A percentile compares a stretch with the other conserved stretches of the same genome.
Conservation (phyloP, 768 basidiomycete genomes). For the Tylopilus felleus region DNA sequence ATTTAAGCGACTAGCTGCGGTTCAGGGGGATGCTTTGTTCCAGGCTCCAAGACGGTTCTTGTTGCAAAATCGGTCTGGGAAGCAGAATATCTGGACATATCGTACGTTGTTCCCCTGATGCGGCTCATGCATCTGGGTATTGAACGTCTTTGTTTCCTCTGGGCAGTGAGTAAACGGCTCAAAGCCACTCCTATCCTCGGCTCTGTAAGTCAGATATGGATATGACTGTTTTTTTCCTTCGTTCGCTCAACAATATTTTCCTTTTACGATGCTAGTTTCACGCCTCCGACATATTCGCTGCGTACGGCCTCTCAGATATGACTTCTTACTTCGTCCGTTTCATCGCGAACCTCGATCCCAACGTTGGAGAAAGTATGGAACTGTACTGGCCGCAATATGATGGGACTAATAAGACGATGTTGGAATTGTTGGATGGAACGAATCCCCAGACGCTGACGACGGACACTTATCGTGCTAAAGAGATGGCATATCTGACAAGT, state of each 20-base stretch:
- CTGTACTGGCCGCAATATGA: conserved; percentile 45
- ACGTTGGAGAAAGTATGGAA: conserved; percentile 28
- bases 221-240: neutral
- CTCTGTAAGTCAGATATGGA: conserved; percentile 31
- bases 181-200: conserved; percentile 44
- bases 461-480: conserved; percentile 43
- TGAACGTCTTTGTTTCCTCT: neutral
- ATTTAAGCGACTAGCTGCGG: conserved; percentile 49
- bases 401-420: conserved; percentile 22
- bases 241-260: neutral
- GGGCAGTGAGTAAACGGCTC: conserved; percentile 43
- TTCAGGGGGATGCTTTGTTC: conserved; percentile 50
- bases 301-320: conserved; percentile 42
- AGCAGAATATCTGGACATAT: conserved; percentile 39
- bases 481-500: conserved; percentile 33
- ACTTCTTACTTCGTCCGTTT: conserved; percentile 33
- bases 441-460: conserved; percentile 34
- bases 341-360: conserved; percentile 35
- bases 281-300: conserved; percentile 39
- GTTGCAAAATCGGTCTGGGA: conserved; percentile 35
- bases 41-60: conserved; percentile 49
- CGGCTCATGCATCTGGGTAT: neutral
- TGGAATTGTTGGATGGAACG: conserved; percentile 25
- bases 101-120: conserved; percentile 3
- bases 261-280: conserved; percentile 36